phyloP scores from a whole-genome alignment of 495 filamentous ascomycete genomes.

The Cryomyces minteri region DNA sequence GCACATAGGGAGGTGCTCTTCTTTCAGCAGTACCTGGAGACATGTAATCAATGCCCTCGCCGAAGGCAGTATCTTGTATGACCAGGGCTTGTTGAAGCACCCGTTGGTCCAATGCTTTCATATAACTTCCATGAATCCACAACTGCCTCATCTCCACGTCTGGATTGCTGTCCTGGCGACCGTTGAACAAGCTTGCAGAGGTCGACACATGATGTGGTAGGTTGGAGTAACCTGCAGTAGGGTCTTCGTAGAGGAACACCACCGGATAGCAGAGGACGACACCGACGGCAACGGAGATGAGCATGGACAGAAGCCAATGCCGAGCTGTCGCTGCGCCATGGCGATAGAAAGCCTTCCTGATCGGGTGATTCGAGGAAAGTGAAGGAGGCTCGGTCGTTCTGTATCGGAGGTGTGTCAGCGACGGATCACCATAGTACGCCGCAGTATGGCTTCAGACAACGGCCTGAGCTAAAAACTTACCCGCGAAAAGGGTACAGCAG shows the following conservation, averaged over 20 bases:
- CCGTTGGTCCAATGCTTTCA: conserved; percentile 43
- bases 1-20: background rate
- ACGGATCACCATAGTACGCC: too few relatives aligned
- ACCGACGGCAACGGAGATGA: conserved; percentile 42
- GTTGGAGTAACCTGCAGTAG: conserved; percentile 37
- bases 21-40: too few relatives aligned
- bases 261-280: conserved; percentile 46
- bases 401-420: background rate
- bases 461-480: conserved; percentile 21
- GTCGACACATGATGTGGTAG: conserved; percentile 65
- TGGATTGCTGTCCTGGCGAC: conserved; percentile 9
- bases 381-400: conserved; percentile 36
- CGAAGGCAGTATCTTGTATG: conserved; percentile 27
- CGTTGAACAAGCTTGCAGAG: conserved; percentile 39
- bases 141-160: conserved; percentile 32
- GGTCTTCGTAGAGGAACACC: conserved; percentile 45
- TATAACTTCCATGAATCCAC: conserved; percentile 41
- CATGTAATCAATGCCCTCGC: background rate
- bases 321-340: conserved; percentile 45
- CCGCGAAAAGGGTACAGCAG: conserved; percentile 44
- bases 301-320: conserved; percentile 45
- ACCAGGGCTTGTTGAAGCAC: conserved; percentile 41
- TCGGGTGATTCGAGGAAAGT: conserved; percentile 36
- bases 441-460: background rate
- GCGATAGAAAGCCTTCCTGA: conserved; percentile 38